Base-by-base conservation (phyloP, 495 filamentous ascomycete species). In the Aspergillus steynii region DNA sequence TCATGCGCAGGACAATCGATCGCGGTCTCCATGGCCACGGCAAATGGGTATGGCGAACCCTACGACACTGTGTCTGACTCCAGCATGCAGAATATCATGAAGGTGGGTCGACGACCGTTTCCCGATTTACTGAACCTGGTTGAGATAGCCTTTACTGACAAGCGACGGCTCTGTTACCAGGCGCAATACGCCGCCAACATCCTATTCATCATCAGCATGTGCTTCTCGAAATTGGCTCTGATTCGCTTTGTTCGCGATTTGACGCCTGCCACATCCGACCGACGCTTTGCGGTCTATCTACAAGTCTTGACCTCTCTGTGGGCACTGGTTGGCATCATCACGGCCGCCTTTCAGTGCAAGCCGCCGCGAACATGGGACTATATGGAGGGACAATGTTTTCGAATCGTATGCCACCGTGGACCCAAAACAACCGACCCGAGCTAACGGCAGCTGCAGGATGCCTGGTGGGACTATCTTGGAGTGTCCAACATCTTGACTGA, bases 401-500 rank as follows among this genome's bases (percentile, higher is more conserved):
- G 79, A 54, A 62, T 64, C 60, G 75, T 78, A 63, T 65, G 73
- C 60, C 1, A 29, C 25, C 5, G 20, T 34, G 12, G 29, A 34
- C 4, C 31, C 10, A 1, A 7, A 50, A 25, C 9, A 32, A 3
- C 20, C 0, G 3, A 15, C 47, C 5, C 27, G 20, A 10, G 34
- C 62, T 71, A 29, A 64, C 28, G 3, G 9, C 15, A 14, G 25
- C 28, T 77, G 76, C 52, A 60, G 58, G 42, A 48, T 8, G 67
- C 74, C 6, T 81, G 80, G 68, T 67, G 76, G 59, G 70, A 73
- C 45, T 81, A 75, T 54, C 71, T 80, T 28, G 70, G 63, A 29
- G 62, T 76, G 46, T 68, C 71, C 3, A 82, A 79, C 37, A 74
- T 82, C 28, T 15, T 82, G n/a, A 74, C 74, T 3, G 78, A 83